A percentile compares a stretch with the other conserved stretches of the same genome.
Evolutionary conservation across 2,329 filamentous ascomycete species (phyloP).

Genomic region (Penicillium brasilianum): DNA sequence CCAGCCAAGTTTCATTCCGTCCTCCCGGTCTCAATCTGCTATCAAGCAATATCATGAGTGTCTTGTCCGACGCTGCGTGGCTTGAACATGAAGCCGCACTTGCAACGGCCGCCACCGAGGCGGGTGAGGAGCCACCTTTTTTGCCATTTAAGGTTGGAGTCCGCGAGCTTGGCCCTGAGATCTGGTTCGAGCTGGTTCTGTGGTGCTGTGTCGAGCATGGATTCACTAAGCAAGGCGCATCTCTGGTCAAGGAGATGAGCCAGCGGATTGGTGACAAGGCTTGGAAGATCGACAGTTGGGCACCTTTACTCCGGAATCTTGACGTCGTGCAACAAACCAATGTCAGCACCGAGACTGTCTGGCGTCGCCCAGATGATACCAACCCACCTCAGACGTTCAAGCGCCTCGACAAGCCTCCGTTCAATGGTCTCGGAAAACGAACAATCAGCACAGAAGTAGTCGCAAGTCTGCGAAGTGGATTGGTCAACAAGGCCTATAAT

Average conservation of each 20-base stretch:
- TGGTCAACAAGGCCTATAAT: constrained; percentile 53
- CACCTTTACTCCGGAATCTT: constrained; percentile 34
- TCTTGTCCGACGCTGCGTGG: constrained; percentile 55
- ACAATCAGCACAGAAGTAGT: constrained; percentile 66
- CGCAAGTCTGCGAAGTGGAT: constrained; percentile 58
- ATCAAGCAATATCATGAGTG: constrained; percentile 52
- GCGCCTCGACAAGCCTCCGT: constrained; percentile 31
- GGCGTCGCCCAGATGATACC: constrained; percentile 38
- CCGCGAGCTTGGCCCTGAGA: constrained; percentile 51
- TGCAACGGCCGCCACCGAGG: constrained; percentile 42
- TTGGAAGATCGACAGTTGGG: constrained; percentile 53
- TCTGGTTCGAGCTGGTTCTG: constrained; percentile 57
- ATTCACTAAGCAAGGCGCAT: constrained; percentile 47
- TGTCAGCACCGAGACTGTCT: constrained; percentile 42
- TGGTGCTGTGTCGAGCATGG: constrained; percentile 58
- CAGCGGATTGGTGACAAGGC: constrained; percentile 29
- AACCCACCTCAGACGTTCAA: constrained; percentile 23
- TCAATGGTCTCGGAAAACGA: constrained; percentile 48
- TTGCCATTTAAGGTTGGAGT: constrained; percentile 48
- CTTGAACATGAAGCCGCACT: constrained; percentile 46
- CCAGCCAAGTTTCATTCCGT: constrained; percentile 40
- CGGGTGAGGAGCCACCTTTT: constrained; percentile 46
- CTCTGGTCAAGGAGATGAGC: constrained; percentile 45
- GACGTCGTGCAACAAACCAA: constrained; percentile 41
- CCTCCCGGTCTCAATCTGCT: constrained; percentile 53